Base-by-base conservation (phyloP, 805 yeast species). In the Candida stauntonica region DNA sequence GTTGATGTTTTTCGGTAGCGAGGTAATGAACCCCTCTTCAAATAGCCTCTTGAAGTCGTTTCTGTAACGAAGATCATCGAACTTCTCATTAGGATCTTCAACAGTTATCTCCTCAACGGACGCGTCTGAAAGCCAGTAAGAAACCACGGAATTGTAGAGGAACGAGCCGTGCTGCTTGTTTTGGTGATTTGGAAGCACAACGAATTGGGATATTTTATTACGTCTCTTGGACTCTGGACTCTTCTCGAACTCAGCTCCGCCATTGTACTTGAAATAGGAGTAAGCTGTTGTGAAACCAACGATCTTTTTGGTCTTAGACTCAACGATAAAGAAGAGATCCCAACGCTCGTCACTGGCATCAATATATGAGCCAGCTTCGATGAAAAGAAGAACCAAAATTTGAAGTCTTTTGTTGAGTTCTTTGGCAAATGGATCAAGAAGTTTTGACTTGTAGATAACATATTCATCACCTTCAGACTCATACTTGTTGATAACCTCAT, bases 341-440 rank as follows among this genome's bases (percentile, higher is more conserved):
- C 99, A 93, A 14, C 73, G 68, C 7, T 72, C 70, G 60, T 93
- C 99, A 0, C 60, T 60, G 28, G 72, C 69, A 55, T 89, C 96
- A 39, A 93, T 87, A 52, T 77, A 86, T 1, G 94, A 79, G 2
- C 96, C 98, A 0, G 96, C 98, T 58, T 93, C 99, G 49, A 93
- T 91, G 63, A 81, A 88, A 9, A 93, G 66, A 19, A 91, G 64
- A 13, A 86, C 85, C 50, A 93, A 75, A 2, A 89, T 77, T 50
- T 87, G 95, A 47, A 88, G 68, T 42, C 96, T 63, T 35, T 70
- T 62, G 51, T 81, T 89, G 36, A 87, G 59, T 45, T 73, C 76
- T 32, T 62, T 50, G 0, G 79, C 77, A 5, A 52, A 54, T 0
- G 53, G 54, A 32, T 67, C 70, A 11, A 57, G 5, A 14, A 66